Evolutionary conservation across 768 basidiomycete species (phyloP), one percentile per base, ranked within the genome.

Genomic region (Collybia sordida): DNA sequence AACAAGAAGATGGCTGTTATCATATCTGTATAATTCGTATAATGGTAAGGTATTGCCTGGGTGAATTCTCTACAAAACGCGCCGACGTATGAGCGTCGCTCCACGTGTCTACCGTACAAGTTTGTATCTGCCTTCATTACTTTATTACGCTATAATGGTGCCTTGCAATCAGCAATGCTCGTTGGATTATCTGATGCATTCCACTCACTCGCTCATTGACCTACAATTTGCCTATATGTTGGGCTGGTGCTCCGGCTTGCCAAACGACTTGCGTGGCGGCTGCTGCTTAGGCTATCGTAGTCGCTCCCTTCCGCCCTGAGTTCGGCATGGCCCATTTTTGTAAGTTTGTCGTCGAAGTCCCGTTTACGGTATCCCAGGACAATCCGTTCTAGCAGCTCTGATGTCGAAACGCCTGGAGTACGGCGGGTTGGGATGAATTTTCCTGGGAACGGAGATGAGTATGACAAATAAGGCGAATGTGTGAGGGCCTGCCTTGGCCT

Each of bases 401-500:
- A 96, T 0, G 97, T 99, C 8, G 94, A 97, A 7, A 98, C 82
- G 7, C 93, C 93, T 0, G 93, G 93, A 3, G 97, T 98, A 45
- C 96, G 87, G 12, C 93, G 82, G 2, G 96, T 99, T 0, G 97
- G 96, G 37, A 98, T 75, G 67, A 99, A 98, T 73, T 88, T 89
- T 41, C 96, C 96, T 95, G 12, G n/a, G n/a, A n/a, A 15, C 37
- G 27, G 38, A 37, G 25, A 34, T 19, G 19, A 28, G 31, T 25
- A 19, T 17, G 50, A 15, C 54, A 17, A 27, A 24, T 15, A 44
- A 27, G 25, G 17, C 4, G 46, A 51, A 36, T 49, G 15, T 25
- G 41, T 14, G 28, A 45, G 37, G 28, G 54, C 82, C 37, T 49
- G 90, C 95, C 96, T 64, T 82, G 81, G 45, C 73, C 73, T 71